Base-by-base conservation (phyloP, 768 basidiomycete species). In the Saitozyma sp. region DNA sequence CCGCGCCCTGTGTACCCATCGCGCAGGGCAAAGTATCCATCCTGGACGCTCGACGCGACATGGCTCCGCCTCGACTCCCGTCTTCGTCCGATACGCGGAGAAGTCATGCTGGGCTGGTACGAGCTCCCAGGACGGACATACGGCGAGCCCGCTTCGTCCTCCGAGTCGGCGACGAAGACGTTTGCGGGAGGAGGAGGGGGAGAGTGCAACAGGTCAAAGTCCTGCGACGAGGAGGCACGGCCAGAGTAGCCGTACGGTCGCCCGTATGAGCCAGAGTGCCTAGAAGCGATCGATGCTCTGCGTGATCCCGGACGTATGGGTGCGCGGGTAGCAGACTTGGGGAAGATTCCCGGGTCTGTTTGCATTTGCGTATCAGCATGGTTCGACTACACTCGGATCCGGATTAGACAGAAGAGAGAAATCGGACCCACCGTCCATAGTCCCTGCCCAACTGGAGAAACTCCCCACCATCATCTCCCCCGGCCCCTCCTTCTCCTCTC, bases 401-500 rank as follows among this genome's bases (percentile, higher is more conserved):
- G 10, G 9, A 16, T 52, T 42, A 19, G 10, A 49, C 14, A 45
- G 19, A n/a, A 3, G 1, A 43, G 41, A 20, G 8, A 14, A 37
- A 45, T 52, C 11, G 49, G 42, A 65, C 67, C 59, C 53, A 70
- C 65, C 74, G 49, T 38, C 58, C 63, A 58, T 68, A 64, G 51
- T 62, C 64, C 71, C 63, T 16, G 54, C 66, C 73, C 75, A 75
- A 55, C 61, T 71, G 20, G 58, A 64, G 65, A 58, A 65, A 60
- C 62, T 76, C 42, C 64, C 70, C 11, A 66, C 67, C 66, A 62
- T 77, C 71, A 69, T 73, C 67, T 64, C 79, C 60, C 66, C 65
- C 10, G 63, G 65, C 16, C 61, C 73, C 46, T 76, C 76, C 29
- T 71, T 73, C 6, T 71, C 66, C 59, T 77, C 71, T 58, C 67